phyloP scores from a whole-genome alignment of 805 yeast genomes.

The Monosporozyma yasuniensis region DNA sequence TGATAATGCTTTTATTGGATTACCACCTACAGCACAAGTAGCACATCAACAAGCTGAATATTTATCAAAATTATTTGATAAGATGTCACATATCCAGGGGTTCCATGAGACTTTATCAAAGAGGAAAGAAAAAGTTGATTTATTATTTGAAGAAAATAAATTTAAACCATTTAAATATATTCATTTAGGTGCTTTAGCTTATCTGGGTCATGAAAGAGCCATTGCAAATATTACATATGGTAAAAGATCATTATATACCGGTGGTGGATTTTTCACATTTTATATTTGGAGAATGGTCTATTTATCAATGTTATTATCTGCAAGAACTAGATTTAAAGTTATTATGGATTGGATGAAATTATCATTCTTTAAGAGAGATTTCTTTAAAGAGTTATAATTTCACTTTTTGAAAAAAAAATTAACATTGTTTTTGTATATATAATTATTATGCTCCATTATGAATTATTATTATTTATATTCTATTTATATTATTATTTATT shows the following conservation, averaged over 20 bases:
- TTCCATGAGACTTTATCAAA: slow-evolving; percentile 32
- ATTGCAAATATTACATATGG: slow-evolving; percentile 84
- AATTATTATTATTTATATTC: not conserved
- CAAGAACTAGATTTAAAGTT: slow-evolving; percentile 80
- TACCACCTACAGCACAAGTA: slow-evolving; percentile 95
- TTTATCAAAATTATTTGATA: slow-evolving; percentile 64
- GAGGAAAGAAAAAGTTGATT: slow-evolving; percentile 34
- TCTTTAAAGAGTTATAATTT: slow-evolving; percentile 62
- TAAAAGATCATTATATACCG: slow-evolving; percentile 69
- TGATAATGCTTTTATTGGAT: slow-evolving; percentile 82
- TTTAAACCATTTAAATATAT: slow-evolving; percentile 65
- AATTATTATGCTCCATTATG: not conserved
- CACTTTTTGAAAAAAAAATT: not conserved
- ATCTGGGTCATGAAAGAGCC: slow-evolving; percentile 87
- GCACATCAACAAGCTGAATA: slow-evolving; percentile 89
- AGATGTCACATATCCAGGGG: slow-evolving; percentile 34
- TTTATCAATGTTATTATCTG: slow-evolving; percentile 79
- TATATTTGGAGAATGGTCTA: slow-evolving; percentile 91
- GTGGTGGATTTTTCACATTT: slow-evolving; percentile 84
- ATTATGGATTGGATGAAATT: slow-evolving; percentile 84
- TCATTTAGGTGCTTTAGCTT: slow-evolving; percentile 89
- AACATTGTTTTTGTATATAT: not conserved
- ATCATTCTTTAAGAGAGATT: slow-evolving; percentile 84
- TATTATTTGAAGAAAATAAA: slow-evolving; percentile 39
- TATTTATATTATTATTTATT: slow-evolving; percentile 1